Evolutionary conservation across 179 eudicot species (phyloP).

Genomic region (Beta macrorhiza): DNA sequence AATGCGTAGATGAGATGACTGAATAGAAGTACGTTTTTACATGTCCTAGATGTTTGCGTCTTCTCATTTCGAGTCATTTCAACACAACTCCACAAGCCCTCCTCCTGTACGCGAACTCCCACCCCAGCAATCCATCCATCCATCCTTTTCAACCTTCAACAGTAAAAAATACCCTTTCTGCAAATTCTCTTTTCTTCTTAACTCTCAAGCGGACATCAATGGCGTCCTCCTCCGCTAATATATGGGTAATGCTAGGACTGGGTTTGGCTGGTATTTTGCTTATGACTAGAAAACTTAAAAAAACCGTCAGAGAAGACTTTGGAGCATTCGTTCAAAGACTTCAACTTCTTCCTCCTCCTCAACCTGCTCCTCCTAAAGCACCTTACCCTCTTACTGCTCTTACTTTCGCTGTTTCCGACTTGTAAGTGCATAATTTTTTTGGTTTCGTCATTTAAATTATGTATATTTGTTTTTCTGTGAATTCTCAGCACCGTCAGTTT

Average conservation of each 20-base stretch:
- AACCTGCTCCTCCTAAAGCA: slow-evolving; percentile 97
- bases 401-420: slow-evolving; percentile 82
- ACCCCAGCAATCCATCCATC: neutral
- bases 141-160: neutral
- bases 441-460: neutral
- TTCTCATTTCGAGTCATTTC: neutral
- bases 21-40: no score
- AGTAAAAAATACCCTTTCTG: neutral
- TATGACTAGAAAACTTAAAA: slow-evolving; percentile 70
- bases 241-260: slow-evolving; percentile 86
- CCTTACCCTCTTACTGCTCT: slow-evolving; percentile 80
- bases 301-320: slow-evolving; percentile 59
- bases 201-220: slow-evolving; percentile 29
- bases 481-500: no score
- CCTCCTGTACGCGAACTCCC: neutral
- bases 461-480: neutral
- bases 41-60: neutral
- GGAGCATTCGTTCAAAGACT: slow-evolving; percentile 73
- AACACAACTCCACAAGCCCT: neutral
- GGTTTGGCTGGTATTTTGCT: slow-evolving; percentile 87
- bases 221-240: slow-evolving; percentile 70
- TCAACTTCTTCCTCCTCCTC: slow-evolving; percentile 88
- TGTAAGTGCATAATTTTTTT: slow-evolving; percentile 41
- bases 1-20: no score
- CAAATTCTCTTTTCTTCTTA: neutral